phyloP scores from a whole-genome alignment of 495 filamentous ascomycete species.

The Sporormia fimetaria region DNA sequence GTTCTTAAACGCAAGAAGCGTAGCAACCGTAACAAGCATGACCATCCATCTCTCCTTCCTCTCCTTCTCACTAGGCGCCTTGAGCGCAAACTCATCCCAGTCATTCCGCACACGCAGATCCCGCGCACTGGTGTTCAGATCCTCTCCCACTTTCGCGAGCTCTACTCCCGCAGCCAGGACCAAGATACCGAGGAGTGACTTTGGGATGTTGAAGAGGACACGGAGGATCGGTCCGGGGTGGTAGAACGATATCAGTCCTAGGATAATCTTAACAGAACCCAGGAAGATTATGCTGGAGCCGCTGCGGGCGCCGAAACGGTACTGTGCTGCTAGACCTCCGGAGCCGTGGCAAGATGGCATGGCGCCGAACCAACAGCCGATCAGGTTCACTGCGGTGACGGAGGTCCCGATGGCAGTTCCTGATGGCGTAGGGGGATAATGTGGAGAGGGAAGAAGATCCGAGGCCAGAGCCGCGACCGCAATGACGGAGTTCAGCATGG shows the following conservation, averaged over 20 bases:
- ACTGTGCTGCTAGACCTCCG: constrained; percentile 79
- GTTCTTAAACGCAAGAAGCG: constrained; percentile 76
- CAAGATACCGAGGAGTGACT: constrained; percentile 68
- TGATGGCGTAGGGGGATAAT: constrained; percentile 42
- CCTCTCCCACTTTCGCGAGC: constrained; percentile 70
- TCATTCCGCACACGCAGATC: constrained; percentile 42
- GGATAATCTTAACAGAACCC: constrained; percentile 59
- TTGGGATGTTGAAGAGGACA: constrained; percentile 60
- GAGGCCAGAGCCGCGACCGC: constrained; percentile 64
- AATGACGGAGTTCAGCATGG: constrained; percentile 80
- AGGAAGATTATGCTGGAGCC: constrained; percentile 73
- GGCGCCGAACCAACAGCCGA: constrained; percentile 79
- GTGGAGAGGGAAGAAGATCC: constrained; percentile 59
- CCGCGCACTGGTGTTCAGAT: constrained; percentile 59
- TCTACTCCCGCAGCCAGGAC: constrained; percentile 82
- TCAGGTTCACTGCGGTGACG: constrained; percentile 69
- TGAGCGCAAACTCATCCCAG: constrained; percentile 12
- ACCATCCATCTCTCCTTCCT: constrained; percentile 64
- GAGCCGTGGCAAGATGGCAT: constrained; percentile 96
- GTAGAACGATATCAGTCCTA: constrained; percentile 53
- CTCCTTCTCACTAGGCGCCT: constrained; percentile 46
- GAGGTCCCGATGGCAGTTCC: constrained; percentile 67
- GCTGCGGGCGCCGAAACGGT: constrained; percentile 79
- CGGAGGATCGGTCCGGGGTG: constrained; percentile 39
- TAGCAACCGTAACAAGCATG: constrained; percentile 76